Evolutionary conservation across 2,329 filamentous ascomycete genomes (phyloP).

Genomic region (Leptographium procerum): DNA sequence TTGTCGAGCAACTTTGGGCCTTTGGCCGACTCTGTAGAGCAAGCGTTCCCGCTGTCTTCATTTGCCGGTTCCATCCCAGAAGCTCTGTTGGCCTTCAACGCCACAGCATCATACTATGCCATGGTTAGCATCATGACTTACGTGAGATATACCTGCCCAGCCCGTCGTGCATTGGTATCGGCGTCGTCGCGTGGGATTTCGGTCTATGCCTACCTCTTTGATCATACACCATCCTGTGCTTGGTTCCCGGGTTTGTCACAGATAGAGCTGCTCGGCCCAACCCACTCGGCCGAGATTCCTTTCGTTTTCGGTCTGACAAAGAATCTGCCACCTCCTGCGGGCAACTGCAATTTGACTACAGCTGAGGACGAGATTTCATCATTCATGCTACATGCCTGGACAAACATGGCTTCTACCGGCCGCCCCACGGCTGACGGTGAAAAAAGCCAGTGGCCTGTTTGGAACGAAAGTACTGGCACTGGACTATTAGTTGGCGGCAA

Average conservation of each 20-base stretch:
- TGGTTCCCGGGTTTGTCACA: conserved; percentile 1
- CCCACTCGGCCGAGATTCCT: conserved; percentile 19
- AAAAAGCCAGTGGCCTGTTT: neutral
- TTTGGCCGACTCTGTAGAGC: conserved; percentile 14
- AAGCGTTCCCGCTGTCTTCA: conserved; percentile 13
- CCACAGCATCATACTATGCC: neutral
- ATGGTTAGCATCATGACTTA: conserved; percentile 1
- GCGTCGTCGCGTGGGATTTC: neutral
- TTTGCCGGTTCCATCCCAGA: neutral
- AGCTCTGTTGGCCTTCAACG: neutral
- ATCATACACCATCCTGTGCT: conserved; percentile 4
- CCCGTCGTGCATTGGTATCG: neutral
- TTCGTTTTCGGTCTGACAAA: conserved; percentile 17
- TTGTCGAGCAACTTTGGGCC: conserved; percentile 17
- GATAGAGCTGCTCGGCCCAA: conserved; percentile 13
- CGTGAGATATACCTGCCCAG: neutral
- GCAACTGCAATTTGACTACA: conserved; percentile 15
- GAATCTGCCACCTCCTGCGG: conserved; percentile 14
- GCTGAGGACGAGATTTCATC: conserved; percentile 13
- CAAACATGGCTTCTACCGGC: conserved; percentile 14
- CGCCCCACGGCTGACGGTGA: neutral
- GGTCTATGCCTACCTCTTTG: conserved; percentile 4
- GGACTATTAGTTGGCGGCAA: neutral
- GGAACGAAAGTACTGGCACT: neutral
- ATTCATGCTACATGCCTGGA: conserved; percentile 17